Conservation (phyloP, 768 basidiomycete genomes). For the Rhodotorula kratochvilovae region DNA sequence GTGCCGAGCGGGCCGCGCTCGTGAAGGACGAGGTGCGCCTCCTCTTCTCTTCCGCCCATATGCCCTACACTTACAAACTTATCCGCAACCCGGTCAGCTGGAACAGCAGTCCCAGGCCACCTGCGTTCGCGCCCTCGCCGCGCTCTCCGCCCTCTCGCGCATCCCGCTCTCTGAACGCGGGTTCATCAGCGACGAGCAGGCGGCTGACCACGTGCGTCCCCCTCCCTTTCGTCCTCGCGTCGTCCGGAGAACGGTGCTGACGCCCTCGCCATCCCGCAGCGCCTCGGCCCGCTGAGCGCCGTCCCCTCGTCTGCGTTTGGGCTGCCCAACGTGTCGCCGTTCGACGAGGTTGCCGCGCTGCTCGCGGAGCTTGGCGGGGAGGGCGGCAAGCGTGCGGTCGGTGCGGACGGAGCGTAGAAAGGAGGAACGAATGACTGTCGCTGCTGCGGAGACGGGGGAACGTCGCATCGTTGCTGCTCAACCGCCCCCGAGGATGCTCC, state of each 20-base stretch:
- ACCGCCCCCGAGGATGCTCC: too few relatives aligned
- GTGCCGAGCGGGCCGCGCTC: neutral
- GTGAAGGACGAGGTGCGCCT: slow-evolving; percentile 46
- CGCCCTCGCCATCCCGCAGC: neutral
- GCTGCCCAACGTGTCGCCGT: neutral
- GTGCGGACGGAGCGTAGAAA: too few relatives aligned
- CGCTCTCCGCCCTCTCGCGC: neutral
- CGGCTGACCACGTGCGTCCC: neutral
- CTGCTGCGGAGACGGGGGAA: too few relatives aligned
- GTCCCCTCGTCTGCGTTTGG: neutral
- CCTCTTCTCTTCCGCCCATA: neutral
- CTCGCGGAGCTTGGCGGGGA: too few relatives aligned
- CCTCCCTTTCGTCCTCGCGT: fast-evolving
- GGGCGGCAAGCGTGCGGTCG: too few relatives aligned
- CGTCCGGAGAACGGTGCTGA: neutral
- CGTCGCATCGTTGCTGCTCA: too few relatives aligned
- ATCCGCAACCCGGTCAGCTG: neutral
- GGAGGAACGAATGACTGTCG: too few relatives aligned
- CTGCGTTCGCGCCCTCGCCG: neutral
- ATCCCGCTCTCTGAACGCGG: neutral
- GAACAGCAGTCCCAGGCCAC: neutral
- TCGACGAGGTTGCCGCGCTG: neutral
- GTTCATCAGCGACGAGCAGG: neutral
- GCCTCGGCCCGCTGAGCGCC: neutral
- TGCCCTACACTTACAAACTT: too few relatives aligned